Conservation (phyloP, 306 rosid species). For the Inga oerstediana region DNA sequence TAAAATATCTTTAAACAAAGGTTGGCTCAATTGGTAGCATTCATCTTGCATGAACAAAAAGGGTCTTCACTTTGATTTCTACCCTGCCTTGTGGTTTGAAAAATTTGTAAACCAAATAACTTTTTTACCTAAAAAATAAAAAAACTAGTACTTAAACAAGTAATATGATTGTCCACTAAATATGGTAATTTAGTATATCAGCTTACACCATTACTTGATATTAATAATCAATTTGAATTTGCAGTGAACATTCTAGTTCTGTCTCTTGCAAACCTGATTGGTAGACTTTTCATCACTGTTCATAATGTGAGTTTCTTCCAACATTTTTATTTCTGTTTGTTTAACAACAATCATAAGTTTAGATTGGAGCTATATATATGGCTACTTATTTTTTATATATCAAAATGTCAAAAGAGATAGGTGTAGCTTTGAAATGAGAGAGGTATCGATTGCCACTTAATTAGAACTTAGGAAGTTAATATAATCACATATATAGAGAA, state of each 20-base stretch:
- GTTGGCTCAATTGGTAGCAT: background rate
- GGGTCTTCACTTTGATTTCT: background rate
- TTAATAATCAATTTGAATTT: conserved; percentile 7
- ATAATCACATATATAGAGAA: background rate
- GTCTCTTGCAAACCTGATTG: conserved; percentile 77
- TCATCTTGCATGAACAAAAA: background rate
- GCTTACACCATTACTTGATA: background rate
- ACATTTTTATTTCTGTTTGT: background rate
- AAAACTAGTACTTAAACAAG: background rate
- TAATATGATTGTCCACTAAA: background rate
- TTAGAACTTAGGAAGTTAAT: background rate
- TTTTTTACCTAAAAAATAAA: background rate
- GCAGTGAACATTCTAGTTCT: conserved; percentile 78
- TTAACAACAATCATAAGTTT: background rate
- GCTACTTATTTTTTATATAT: background rate
- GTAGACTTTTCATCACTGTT: conserved; percentile 67
- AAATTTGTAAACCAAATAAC: background rate
- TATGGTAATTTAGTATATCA: background rate
- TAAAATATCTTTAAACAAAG: background rate
- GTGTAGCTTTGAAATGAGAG: background rate
- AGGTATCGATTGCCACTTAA: background rate
- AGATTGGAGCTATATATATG: background rate
- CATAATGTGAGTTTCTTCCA: conserved; percentile 60
- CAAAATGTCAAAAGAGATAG: background rate
- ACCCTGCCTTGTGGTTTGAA: background rate